Evolutionary conservation across 2,329 filamentous ascomycete species (phyloP).

Genomic region (Shiraia sp.): DNA sequence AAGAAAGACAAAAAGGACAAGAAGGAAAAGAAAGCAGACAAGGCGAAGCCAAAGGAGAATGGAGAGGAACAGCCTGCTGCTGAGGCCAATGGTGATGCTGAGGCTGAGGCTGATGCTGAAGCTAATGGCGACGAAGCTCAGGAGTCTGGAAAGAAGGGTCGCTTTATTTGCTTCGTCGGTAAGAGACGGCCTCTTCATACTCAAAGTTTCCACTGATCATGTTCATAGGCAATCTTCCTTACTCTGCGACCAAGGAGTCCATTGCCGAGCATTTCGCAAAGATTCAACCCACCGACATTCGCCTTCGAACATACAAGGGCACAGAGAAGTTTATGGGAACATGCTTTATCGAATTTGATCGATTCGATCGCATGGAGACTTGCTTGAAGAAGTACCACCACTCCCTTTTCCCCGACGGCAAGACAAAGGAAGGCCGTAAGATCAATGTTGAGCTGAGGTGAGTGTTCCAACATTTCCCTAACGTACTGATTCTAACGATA

Average conservation of each 20-base stretch:
- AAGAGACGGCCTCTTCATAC: constrained; percentile 19
- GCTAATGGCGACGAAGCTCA: constrained; percentile 20
- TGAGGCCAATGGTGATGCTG: constrained; percentile 19
- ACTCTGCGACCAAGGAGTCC: constrained; percentile 71
- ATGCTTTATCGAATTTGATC: constrained; percentile 78
- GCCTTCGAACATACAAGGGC: constrained; percentile 50
- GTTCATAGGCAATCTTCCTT: constrained; percentile 79
- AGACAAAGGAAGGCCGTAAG: constrained; percentile 65
- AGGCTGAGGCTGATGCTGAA: constrained; percentile 17
- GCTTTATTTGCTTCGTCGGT: constrained; percentile 81
- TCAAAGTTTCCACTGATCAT: constrained; percentile 6
- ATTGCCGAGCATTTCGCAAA: constrained; percentile 78
- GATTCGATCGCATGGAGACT: constrained; percentile 88
- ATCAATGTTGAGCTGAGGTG: constrained; percentile 93
- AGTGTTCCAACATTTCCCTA: background rate
- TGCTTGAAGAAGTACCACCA: constrained; percentile 92
- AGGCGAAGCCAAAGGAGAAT: constrained; percentile 15
- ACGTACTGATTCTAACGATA: constrained; percentile 10
- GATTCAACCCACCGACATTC: constrained; percentile 70
- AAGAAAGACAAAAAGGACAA: constrained; percentile 18
- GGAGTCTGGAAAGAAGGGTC: constrained; percentile 48
- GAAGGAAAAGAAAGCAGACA: too few relatives aligned
- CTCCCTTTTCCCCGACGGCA: constrained; percentile 68
- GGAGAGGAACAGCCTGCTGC: constrained; percentile 16
- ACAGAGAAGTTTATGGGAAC: constrained; percentile 45